These are phyloP conservation scores for Sporothrix sp. DNA, from an alignment of 2,329 filamentous ascomycete genomes.

Conservation along the genomic window DNA sequence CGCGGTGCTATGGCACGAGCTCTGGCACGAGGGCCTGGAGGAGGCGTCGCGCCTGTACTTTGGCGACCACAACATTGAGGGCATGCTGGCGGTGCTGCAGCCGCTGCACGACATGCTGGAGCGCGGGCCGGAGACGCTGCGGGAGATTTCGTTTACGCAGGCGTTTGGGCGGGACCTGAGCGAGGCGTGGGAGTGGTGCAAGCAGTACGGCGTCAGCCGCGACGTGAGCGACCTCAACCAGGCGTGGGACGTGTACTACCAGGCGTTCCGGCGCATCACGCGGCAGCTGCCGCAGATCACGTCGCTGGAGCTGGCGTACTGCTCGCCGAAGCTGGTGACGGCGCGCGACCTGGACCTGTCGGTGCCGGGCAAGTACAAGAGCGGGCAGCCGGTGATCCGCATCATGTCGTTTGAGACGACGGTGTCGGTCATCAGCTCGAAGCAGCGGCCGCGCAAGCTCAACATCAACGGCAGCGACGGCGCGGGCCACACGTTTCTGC, in stretches of 20 bases:
- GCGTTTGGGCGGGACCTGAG: conserved; percentile 92
- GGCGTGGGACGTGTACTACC: conserved; percentile 98
- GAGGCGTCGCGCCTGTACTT: conserved; percentile 96
- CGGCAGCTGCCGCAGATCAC: conserved; percentile 89
- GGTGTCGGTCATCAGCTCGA: conserved; percentile 87
- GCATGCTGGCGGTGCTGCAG: conserved; percentile 86
- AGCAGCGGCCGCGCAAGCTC: conserved; percentile 87
- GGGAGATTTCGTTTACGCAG: conserved; percentile 95
- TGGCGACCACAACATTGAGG: conserved; percentile 92
- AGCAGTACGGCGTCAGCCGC: conserved; percentile 77
- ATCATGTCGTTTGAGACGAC: conserved; percentile 88
- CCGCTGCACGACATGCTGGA: conserved; percentile 89
- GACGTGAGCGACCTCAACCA: conserved; percentile 94
- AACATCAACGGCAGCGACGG: conserved; percentile 85
- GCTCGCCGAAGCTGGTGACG: conserved; percentile 83
- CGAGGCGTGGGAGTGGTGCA: conserved; percentile 93
- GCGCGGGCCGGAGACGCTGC: conserved; percentile 79
- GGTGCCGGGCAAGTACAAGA: conserved; percentile 90
- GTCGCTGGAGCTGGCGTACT: conserved; percentile 88
- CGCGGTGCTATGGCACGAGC: conserved; percentile 94
- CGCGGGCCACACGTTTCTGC: conserved; percentile 71
- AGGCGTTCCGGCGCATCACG: conserved; percentile 92
- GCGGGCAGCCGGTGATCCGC: conserved; percentile 63
- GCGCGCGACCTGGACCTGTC: conserved; percentile 82
- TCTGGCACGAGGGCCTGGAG: conserved; percentile 96